phyloP scores from a whole-genome alignment of 257 asterid genomes.

The Plantago major region DNA sequence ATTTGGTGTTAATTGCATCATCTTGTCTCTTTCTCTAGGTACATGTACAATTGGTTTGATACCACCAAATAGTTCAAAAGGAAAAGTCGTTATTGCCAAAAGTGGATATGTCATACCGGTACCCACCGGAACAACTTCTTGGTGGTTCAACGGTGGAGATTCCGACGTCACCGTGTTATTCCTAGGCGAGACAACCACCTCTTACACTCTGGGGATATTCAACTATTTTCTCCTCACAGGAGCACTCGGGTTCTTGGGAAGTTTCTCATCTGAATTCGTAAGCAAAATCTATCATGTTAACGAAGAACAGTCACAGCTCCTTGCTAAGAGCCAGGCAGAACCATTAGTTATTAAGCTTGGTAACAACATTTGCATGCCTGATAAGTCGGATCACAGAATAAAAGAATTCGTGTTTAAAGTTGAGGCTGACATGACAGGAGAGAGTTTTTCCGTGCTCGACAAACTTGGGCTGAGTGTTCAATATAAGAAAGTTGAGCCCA shows the following conservation, averaged over 20 bases:
- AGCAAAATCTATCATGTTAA: constrained; percentile 19
- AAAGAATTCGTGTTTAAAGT: not conserved
- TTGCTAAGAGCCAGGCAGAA: constrained; percentile 28
- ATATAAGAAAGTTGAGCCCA: constrained; percentile 19
- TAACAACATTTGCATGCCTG: constrained; percentile 19
- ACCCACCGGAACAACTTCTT: constrained; percentile 27
- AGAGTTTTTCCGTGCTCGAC: constrained; percentile 16
- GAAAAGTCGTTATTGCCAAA: constrained; percentile 23
- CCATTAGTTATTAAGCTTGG: constrained; percentile 19
- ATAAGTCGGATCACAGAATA: not conserved
- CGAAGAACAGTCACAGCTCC: constrained; percentile 18
- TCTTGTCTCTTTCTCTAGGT: constrained; percentile 18
- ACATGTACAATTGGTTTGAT: constrained; percentile 38
- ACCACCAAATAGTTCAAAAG: constrained; percentile 19
- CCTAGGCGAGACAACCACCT: constrained; percentile 27
- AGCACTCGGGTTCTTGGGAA: constrained; percentile 21
- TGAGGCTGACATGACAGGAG: not conserved
- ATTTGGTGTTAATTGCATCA: no score
- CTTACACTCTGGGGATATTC: constrained; percentile 17
- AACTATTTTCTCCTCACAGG: constrained; percentile 38
- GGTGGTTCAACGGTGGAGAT: constrained; percentile 48
- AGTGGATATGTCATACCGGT: constrained; percentile 37
- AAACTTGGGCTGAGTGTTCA: constrained; percentile 26
- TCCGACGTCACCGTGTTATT: constrained; percentile 24
- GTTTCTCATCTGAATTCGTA: constrained; percentile 33